Evolutionary conservation across 331 rosid genomes (phyloP).

Genomic region (Acacia pycnantha): DNA sequence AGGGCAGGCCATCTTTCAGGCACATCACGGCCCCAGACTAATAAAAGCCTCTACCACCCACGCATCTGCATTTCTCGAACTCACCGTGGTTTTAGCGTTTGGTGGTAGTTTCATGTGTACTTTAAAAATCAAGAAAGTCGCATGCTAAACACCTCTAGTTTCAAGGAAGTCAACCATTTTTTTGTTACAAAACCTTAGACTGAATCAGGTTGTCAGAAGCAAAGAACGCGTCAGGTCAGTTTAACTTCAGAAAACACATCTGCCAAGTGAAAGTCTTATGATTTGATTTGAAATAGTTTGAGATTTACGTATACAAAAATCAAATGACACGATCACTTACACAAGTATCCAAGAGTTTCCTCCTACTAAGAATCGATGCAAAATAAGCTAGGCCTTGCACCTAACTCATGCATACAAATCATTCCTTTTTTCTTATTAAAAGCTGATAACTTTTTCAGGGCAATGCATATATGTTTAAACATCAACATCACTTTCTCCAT

Average conservation of each 20-base stretch:
- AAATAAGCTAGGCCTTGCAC: neutral
- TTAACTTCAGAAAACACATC: neutral
- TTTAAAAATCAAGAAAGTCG: too few species aligned
- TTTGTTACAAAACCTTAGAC: neutral
- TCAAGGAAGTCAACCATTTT: neutral
- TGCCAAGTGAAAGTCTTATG: neutral
- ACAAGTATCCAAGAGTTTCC: neutral
- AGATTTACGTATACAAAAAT: neutral
- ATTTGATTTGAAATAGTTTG: neutral
- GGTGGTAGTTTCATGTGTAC: neutral
- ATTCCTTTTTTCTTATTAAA: neutral
- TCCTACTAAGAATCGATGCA: neutral
- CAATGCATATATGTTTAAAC: neutral
- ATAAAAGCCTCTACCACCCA: too few species aligned
- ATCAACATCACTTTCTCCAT: constrained; percentile 6
- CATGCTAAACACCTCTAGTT: neutral
- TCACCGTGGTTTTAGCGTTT: too few species aligned
- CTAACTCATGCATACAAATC: neutral
- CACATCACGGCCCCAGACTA: too few species aligned
- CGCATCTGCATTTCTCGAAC: too few species aligned
- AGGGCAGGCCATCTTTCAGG: too few species aligned
- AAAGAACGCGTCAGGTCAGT: neutral
- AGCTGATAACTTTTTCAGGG: neutral
- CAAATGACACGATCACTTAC: neutral
- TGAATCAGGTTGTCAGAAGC: neutral